Evolutionary conservation across 2,329 filamentous ascomycete species (phyloP).

Genomic region (Nemania abortiva): DNA sequence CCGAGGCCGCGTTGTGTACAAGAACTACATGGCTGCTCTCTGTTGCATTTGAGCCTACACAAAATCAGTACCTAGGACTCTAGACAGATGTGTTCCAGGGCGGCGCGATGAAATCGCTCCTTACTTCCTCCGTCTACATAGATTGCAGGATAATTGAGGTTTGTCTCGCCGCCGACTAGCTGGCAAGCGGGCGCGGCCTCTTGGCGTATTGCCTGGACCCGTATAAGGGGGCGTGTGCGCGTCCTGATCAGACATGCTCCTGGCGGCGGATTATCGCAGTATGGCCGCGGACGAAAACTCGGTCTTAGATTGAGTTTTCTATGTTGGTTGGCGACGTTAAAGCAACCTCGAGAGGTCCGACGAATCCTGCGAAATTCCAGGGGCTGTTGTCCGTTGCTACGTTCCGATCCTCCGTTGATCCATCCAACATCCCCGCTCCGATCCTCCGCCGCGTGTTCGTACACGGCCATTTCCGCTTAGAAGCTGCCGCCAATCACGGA

Average conservation of each 20-base stretch:
- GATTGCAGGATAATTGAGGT: constrained; percentile 49
- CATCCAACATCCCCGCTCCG: constrained; percentile 1
- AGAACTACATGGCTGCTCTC: constrained; percentile 42
- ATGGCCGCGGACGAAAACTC: background rate
- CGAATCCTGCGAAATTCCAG: background rate
- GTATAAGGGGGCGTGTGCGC: background rate
- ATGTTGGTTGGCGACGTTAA: background rate
- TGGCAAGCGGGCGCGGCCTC: constrained; percentile 28
- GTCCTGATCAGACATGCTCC: constrained; percentile 15
- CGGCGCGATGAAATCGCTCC: constrained; percentile 17
- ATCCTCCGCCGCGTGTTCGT: background rate
- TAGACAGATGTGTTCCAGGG: background rate
- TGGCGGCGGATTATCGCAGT: background rate
- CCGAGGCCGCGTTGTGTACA: constrained; percentile 35
- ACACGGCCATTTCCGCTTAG: background rate
- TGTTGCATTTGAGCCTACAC: constrained; percentile 41
- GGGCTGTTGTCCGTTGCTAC: background rate
- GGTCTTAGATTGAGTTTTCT: background rate
- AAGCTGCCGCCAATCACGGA: background rate
- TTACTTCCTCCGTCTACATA: constrained; percentile 50
- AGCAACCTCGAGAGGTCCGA: background rate
- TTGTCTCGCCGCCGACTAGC: constrained; percentile 49
- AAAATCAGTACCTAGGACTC: background rate
- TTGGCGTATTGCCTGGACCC: constrained; percentile 24
- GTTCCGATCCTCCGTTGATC: constrained; percentile 8